These are phyloP conservation scores for Clathrospora elynae DNA, from an alignment of 2,329 filamentous ascomycete genomes.

Conservation along the genomic window DNA sequence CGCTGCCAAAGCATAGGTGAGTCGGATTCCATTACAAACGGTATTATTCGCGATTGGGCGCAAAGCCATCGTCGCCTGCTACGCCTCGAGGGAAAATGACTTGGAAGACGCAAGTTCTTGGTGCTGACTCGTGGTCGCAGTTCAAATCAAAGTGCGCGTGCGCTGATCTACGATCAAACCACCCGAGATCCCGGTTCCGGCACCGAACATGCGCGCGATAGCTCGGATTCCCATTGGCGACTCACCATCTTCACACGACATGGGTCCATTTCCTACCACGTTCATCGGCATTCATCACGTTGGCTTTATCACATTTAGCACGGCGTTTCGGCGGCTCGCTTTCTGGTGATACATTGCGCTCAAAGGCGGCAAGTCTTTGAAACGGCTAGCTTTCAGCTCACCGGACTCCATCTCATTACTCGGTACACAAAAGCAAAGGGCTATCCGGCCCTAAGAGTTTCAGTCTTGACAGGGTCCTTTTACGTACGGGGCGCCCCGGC, in stretches of 20 bases:
- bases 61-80: slow-evolving; percentile 16
- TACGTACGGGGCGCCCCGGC: slow-evolving; percentile 16
- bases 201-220: slow-evolving; percentile 14
- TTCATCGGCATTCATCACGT: slow-evolving; percentile 23
- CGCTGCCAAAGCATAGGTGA: slow-evolving; percentile 51
- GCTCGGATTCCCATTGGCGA: slow-evolving; percentile 23
- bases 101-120: slow-evolving; percentile 22
- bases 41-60: neutral
- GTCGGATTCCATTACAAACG: slow-evolving; percentile 9
- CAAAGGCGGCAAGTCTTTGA: slow-evolving; percentile 29
- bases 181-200: slow-evolving; percentile 20
- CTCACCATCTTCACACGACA: slow-evolving; percentile 13
- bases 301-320: slow-evolving; percentile 43
- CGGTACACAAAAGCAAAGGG: slow-evolving; percentile 42
- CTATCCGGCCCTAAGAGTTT: slow-evolving; percentile 37
- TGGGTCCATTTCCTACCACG: slow-evolving; percentile 13
- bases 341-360: slow-evolving; percentile 27
- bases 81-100: slow-evolving; percentile 15
- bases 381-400: slow-evolving; percentile 26
- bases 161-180: slow-evolving; percentile 34
- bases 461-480: slow-evolving; percentile 33
- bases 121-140: slow-evolving; percentile 34
- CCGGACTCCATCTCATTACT: slow-evolving; percentile 26
- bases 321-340: slow-evolving; percentile 41
- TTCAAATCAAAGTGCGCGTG: slow-evolving; percentile 23